Conservation (phyloP, 148 eudicot species). For the Rhododendron griersonianum region DNA sequence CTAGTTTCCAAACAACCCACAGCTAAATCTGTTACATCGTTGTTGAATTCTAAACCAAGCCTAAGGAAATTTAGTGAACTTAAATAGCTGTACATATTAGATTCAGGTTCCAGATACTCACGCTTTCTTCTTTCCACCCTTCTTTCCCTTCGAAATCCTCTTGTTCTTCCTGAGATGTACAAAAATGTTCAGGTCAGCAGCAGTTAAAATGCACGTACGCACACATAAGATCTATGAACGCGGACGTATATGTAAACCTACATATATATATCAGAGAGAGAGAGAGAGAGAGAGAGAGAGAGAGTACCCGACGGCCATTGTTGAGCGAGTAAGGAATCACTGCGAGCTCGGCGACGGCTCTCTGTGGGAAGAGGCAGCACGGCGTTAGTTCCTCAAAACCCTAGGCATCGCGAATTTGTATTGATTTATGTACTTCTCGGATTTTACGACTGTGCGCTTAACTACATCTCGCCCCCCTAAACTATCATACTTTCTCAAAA, state of each 20-base stretch:
- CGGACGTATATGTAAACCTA: neutral
- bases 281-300: neutral
- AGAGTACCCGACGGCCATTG: conserved; percentile 20
- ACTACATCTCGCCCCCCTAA: too few relatives aligned
- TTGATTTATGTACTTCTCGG: too few relatives aligned
- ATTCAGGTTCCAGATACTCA: neutral
- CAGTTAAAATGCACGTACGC: neutral
- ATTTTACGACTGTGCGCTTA: too few relatives aligned
- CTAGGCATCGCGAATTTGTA: neutral
- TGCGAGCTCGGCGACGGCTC: neutral
- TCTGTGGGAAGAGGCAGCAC: neutral
- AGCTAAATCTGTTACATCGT: neutral
- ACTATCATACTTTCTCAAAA: too few relatives aligned
- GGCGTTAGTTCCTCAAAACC: neutral
- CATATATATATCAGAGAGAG: neutral
- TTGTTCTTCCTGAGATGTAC: conserved; percentile 18
- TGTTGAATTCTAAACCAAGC: neutral
- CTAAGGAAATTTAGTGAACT: neutral
- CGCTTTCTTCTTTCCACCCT: conserved; percentile 30
- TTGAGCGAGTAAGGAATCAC: neutral
- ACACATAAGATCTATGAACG: neutral
- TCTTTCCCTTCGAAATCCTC: conserved; percentile 25
- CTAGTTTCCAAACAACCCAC: neutral
- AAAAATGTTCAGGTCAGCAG: neutral
- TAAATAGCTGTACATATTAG: neutral